Conservation (phyloP, 495 filamentous ascomycete genomes). For the Penicillium lividum region DNA sequence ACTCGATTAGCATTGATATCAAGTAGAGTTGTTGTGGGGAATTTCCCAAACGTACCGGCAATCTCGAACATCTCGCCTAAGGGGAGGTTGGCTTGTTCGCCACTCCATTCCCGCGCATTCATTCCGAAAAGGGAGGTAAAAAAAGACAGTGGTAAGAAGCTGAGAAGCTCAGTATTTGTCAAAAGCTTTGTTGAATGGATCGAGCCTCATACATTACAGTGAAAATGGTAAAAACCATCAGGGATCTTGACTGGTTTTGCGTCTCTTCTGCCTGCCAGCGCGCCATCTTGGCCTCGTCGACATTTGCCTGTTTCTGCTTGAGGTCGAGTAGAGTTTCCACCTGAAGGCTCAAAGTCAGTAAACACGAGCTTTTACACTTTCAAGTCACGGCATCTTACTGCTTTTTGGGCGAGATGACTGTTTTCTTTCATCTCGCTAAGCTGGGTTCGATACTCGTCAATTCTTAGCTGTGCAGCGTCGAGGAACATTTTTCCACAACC, state of each 20-base stretch:
- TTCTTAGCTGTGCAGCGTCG: slow-evolving; percentile 50
- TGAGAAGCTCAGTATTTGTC: slow-evolving; percentile 23
- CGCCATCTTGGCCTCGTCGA: slow-evolving; percentile 66
- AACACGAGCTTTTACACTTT: neutral
- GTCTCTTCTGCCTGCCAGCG: slow-evolving; percentile 64
- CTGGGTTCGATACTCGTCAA: slow-evolving; percentile 58
- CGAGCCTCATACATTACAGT: slow-evolving; percentile 60
- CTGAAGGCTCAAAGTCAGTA: slow-evolving; percentile 23
- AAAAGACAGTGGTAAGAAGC: slow-evolving; percentile 64
- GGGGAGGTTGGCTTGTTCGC: slow-evolving; percentile 31
- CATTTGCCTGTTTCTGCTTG: slow-evolving; percentile 68
- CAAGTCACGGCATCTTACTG: slow-evolving; percentile 19
- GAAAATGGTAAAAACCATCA: slow-evolving; percentile 72
- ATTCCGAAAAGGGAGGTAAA: slow-evolving; percentile 69
- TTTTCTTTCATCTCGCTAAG: slow-evolving; percentile 61
- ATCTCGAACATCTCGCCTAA: slow-evolving; percentile 39
- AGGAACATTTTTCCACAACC: slow-evolving; percentile 43
- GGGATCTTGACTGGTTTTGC: slow-evolving; percentile 60
- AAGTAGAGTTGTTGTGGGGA: slow-evolving; percentile 13
- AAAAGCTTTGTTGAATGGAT: no score
- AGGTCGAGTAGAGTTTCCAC: slow-evolving; percentile 68
- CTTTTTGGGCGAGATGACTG: slow-evolving; percentile 42
- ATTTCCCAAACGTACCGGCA: slow-evolving; percentile 23
- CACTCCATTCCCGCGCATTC: slow-evolving; percentile 65
- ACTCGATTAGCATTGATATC: neutral